phyloP scores from a whole-genome alignment of 139 green algal species.

The Closterium sp. region DNA sequence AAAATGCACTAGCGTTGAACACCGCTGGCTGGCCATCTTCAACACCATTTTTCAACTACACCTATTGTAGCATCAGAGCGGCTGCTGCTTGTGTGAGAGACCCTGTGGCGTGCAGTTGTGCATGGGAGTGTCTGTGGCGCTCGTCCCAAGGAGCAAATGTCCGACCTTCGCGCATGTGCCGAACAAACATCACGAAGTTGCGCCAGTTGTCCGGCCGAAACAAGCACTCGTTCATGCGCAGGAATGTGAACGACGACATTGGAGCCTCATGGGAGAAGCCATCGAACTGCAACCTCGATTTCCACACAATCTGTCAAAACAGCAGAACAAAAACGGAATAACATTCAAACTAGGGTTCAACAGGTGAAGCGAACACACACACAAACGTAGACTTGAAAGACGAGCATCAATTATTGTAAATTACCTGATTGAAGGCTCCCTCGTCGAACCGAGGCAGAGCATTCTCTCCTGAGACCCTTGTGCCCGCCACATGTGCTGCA shows the following conservation, averaged over 20 bases:
- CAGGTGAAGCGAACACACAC: no score
- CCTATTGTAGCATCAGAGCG: conserved; percentile 32
- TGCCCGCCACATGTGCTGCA: conserved; percentile 61
- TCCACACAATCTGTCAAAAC: conserved; percentile 39
- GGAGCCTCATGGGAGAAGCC: conserved; percentile 22
- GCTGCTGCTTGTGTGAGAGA: conserved; percentile 17
- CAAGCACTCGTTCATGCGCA: conserved; percentile 49
- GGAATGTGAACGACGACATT: conserved; percentile 54
- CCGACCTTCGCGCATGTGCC: conserved; percentile 38
- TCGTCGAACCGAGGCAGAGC: conserved; percentile 87
- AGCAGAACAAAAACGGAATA: background rate
- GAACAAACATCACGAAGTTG: conserved; percentile 54
- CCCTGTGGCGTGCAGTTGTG: conserved; percentile 22
- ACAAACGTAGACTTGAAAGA: no score
- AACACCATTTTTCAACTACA: background rate
- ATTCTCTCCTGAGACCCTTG: conserved; percentile 91
- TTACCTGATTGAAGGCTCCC: conserved; percentile 51
- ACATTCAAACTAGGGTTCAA: no score
- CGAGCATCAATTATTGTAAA: no score
- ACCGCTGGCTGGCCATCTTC: no score
- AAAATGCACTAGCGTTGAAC: no score
- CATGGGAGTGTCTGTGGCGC: conserved; percentile 12
- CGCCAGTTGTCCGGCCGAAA: conserved; percentile 51
- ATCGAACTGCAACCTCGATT: conserved; percentile 41
- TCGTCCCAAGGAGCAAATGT: conserved; percentile 40